Evolutionary conservation across 2,329 filamentous ascomycete genomes (phyloP).

Genomic region (Pseudodiploospora longispora): DNA sequence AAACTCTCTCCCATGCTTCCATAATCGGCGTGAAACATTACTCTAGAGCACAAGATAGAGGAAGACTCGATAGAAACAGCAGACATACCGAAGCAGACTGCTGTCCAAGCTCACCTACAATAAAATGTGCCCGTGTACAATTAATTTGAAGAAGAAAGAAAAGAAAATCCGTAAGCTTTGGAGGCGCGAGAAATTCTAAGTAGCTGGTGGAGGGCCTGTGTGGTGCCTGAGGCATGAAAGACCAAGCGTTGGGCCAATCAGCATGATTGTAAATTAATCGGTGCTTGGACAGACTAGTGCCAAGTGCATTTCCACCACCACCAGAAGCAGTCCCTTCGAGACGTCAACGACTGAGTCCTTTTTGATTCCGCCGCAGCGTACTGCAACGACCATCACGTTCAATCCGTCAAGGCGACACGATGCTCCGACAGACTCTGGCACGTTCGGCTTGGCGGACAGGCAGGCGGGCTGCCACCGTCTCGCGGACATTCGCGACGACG

Average conservation of each 20-base stretch:
- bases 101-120: conserved; percentile 61
- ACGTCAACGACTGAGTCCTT: conserved; percentile 30
- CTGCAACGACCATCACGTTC: conserved; percentile 30
- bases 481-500: conserved; percentile 76
- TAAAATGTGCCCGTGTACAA: conserved; percentile 64
- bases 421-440: conserved; percentile 61
- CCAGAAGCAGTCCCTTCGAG: conserved; percentile 29
- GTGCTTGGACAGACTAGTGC: conserved; percentile 10
- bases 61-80: conserved; percentile 52
- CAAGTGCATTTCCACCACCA: conserved; percentile 16
- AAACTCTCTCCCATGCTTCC: conserved; percentile 58
- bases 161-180: conserved; percentile 22
- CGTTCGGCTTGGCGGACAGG: conserved; percentile 60
- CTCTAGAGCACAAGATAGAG: conserved; percentile 68
- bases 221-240: background rate
- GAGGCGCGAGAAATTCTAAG: conserved; percentile 11
- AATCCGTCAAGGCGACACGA: conserved; percentile 53
- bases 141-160: conserved; percentile 39
- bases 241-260: conserved; percentile 29
- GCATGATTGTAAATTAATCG: conserved; percentile 36
- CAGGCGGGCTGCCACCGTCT: conserved; percentile 50
- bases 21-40: conserved; percentile 52
- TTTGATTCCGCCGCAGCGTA: conserved; percentile 30
- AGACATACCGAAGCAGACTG: conserved; percentile 26
- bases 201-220: background rate